Percentiles rank a stretch among this genome's conserved stretches.
These are phyloP conservation scores for Emmonsiellopsis sp. DNA, from an alignment of 2,329 filamentous ascomycete species.

Conservation along the genomic window DNA sequence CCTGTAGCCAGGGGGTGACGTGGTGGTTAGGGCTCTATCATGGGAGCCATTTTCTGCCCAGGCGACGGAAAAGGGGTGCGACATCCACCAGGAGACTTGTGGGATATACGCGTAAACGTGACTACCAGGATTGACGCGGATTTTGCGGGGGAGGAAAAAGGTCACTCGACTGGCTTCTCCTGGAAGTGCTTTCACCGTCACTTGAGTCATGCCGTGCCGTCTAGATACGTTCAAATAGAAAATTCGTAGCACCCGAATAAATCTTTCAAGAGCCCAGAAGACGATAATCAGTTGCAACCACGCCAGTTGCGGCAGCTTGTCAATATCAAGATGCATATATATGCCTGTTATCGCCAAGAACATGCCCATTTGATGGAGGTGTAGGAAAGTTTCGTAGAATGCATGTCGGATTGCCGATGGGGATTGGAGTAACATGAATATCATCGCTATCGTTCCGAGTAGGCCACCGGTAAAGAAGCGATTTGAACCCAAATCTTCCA, in stretches of 20 bases:
- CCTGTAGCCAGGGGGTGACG: not conserved
- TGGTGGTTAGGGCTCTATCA: constrained; percentile 10
- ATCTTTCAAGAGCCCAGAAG: constrained; percentile 35
- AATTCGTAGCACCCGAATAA: constrained; percentile 39
- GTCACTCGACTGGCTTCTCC: constrained; percentile 53
- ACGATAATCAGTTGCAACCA: constrained; percentile 28
- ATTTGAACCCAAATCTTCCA: constrained; percentile 23
- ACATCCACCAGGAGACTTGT: constrained; percentile 37
- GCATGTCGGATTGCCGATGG: constrained; percentile 36
- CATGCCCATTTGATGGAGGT: constrained; percentile 37
- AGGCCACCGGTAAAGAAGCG: constrained; percentile 37
- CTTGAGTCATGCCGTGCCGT: constrained; percentile 38
- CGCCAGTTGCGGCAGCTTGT: constrained; percentile 31
- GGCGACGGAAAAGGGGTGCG: constrained; percentile 39
- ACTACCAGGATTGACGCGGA: constrained; percentile 45
- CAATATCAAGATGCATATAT: constrained; percentile 34
- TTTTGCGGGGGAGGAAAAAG: constrained; percentile 47
- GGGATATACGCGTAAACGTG: constrained; percentile 55
- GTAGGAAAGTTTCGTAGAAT: constrained; percentile 39
- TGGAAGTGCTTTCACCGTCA: constrained; percentile 50
- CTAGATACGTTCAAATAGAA: constrained; percentile 45
- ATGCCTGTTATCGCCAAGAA: constrained; percentile 35
- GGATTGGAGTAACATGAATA: constrained; percentile 34
- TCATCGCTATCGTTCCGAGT: constrained; percentile 33
- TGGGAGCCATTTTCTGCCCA: constrained; percentile 32